phyloP scores from a whole-genome alignment of 2,329 filamentous ascomycete genomes.

The Penicillium sclerotigenum region DNA sequence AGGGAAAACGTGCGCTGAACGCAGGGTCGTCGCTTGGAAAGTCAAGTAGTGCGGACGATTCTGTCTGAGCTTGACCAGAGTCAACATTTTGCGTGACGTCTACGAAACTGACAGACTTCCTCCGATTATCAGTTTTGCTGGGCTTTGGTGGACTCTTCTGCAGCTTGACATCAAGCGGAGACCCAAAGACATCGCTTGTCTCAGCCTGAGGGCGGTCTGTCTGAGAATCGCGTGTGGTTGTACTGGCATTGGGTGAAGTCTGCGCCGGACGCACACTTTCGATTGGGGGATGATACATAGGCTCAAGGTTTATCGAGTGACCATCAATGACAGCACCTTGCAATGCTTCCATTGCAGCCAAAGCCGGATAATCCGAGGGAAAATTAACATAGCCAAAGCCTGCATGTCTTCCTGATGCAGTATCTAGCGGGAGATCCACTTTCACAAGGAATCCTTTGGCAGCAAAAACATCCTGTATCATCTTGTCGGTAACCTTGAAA shows the following conservation, averaged over 20 bases:
- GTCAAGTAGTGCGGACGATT: conserved; percentile 28
- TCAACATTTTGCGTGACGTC: background rate
- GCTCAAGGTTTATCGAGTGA: conserved; percentile 42
- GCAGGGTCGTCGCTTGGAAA: conserved; percentile 30
- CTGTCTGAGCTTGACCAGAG: background rate
- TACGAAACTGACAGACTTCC: conserved; percentile 19
- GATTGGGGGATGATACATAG: conserved; percentile 32
- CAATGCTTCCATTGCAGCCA: conserved; percentile 36
- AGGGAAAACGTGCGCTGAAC: conserved; percentile 36
- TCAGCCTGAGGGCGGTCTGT: background rate
- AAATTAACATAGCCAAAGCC: conserved; percentile 43
- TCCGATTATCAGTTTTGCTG: conserved; percentile 1
- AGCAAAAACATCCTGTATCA: conserved; percentile 37
- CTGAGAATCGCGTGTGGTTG: background rate
- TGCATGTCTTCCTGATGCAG: conserved; percentile 33
- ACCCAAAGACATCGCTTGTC: background rate
- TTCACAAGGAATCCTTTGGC: conserved; percentile 37
- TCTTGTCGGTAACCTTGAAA: conserved; percentile 36
- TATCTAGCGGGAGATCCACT: conserved; percentile 36
- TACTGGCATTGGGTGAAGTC: background rate
- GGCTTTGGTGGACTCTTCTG: background rate
- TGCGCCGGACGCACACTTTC: conserved; percentile 10
- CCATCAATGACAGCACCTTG: conserved; percentile 40
- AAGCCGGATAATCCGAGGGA: conserved; percentile 34
- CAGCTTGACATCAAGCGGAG: background rate